Evolutionary conservation across 371 early-diverging fungal genomes (phyloP).

Genomic region (Mucor ambiguus): DNA sequence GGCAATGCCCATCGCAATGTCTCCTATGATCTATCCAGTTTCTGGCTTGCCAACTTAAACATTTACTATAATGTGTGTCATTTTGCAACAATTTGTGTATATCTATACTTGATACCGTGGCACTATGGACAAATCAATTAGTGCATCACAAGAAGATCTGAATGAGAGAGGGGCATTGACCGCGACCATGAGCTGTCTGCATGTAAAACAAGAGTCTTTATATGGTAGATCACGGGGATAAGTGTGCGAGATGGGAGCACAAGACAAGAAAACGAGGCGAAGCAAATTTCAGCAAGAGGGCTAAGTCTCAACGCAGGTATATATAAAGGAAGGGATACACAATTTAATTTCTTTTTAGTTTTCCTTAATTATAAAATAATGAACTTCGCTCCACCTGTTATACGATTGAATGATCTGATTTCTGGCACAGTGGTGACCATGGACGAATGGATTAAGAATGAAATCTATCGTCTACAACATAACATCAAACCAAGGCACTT

Average conservation of each 20-base stretch:
- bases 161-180: neutral
- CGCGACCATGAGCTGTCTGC: neutral
- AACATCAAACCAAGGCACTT: slow-evolving; percentile 39
- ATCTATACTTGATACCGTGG: neutral
- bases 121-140: neutral
- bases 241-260: neutral
- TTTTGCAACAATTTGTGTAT: too few relatives aligned
- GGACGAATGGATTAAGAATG: slow-evolving; percentile 42
- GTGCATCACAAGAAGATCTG: too few relatives aligned
- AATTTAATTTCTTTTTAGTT: slow-evolving; percentile 5
- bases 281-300: slow-evolving; percentile 1
- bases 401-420: slow-evolving; percentile 20
- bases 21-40: neutral
- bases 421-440: slow-evolving; percentile 16
- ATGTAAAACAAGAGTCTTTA: neutral
- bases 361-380: neutral
- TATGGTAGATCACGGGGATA: neutral
- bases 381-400: slow-evolving; percentile 4
- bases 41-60: neutral
- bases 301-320: neutral
- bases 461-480: slow-evolving; percentile 31
- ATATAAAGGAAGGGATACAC: slow-evolving; percentile 3
- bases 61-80: neutral
- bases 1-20: neutral
- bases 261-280: slow-evolving; percentile 5